phyloP scores from a whole-genome alignment of 2,329 filamentous ascomycete species.

The Penicillium sp. region DNA sequence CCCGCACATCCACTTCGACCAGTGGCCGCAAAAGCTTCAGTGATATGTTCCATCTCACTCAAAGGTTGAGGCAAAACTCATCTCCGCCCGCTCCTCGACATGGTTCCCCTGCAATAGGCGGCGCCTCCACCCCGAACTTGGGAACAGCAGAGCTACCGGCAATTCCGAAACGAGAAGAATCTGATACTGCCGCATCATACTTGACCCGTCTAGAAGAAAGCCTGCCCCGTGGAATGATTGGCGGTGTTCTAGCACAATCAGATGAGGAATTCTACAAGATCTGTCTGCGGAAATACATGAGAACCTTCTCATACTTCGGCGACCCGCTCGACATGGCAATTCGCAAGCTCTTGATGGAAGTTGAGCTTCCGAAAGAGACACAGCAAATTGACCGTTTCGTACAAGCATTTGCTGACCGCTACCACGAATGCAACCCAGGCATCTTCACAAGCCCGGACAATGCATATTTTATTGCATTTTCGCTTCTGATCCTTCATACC shows the following conservation, averaged over 20 bases:
- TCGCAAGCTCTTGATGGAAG: slow-evolving; percentile 92
- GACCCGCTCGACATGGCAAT: slow-evolving; percentile 98
- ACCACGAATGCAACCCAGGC: slow-evolving; percentile 96
- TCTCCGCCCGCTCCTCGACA: slow-evolving; percentile 65
- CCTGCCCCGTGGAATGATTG: slow-evolving; percentile 76
- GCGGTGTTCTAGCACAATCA: slow-evolving; percentile 79
- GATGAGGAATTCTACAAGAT: slow-evolving; percentile 76
- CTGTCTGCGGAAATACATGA: slow-evolving; percentile 90
- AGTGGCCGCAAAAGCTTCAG: slow-evolving; percentile 88
- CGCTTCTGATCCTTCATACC: slow-evolving; percentile 90
- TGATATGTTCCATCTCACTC: slow-evolving; percentile 72
- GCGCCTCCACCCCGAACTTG: slow-evolving; percentile 67
- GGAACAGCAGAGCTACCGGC: slow-evolving; percentile 59
- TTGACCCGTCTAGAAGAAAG: slow-evolving; percentile 76
- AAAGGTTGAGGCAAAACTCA: slow-evolving; percentile 75
- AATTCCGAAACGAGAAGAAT: slow-evolving; percentile 75
- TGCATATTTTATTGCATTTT: slow-evolving; percentile 98
- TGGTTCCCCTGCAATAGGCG: slow-evolving; percentile 57
- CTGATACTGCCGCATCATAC: slow-evolving; percentile 87
- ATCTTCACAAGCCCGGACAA: slow-evolving; percentile 83
- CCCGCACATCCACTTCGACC: slow-evolving; percentile 75
- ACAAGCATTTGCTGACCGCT: slow-evolving; percentile 91
- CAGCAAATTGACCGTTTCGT: slow-evolving; percentile 96
- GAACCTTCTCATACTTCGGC: slow-evolving; percentile 89
- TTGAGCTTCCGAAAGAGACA: slow-evolving; percentile 92